Conservation (phyloP, 108 stramenopile genomes). For the Poteriospumella lacustris region DNA sequence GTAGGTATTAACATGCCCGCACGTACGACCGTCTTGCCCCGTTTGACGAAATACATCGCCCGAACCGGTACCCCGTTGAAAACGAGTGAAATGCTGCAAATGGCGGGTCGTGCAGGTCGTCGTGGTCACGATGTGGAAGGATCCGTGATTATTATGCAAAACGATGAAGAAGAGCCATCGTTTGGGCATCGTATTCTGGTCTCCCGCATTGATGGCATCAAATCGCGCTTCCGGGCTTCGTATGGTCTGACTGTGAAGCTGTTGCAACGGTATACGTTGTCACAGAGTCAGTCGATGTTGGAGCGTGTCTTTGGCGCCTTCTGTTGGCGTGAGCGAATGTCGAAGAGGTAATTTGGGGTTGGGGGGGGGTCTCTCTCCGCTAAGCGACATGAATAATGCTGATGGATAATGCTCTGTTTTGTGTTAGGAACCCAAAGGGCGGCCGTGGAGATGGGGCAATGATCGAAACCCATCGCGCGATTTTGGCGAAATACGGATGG, state of each 20-base stretch:
- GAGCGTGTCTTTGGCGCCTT: not conserved
- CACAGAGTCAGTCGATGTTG: not conserved
- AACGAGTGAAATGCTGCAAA: constrained; percentile 72
- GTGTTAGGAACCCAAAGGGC: too few species aligned
- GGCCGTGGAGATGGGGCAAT: too few species aligned
- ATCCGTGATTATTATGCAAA: constrained; percentile 69
- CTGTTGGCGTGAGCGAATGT: too few species aligned
- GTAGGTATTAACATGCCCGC: constrained; percentile 51
- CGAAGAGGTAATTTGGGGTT: too few species aligned
- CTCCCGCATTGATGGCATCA: constrained; percentile 64
- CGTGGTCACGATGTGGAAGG: constrained; percentile 61
- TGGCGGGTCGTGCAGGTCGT: constrained; percentile 79
- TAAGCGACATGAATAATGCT: too few species aligned
- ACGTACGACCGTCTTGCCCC: constrained; percentile 74
- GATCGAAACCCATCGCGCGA: too few species aligned
- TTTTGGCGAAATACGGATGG: too few species aligned
- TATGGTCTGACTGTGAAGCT: constrained; percentile 69
- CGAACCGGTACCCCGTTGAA: constrained; percentile 59
- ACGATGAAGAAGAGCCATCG: constrained; percentile 61
- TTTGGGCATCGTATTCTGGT: constrained; percentile 56
- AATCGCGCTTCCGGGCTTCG: constrained; percentile 69
- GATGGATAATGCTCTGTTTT: too few species aligned
- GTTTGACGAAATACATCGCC: constrained; percentile 72
- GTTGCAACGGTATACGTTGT: constrained; percentile 27
- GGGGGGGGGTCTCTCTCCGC: too few species aligned